These are phyloP conservation scores for Nepenthes gracilis DNA, from an alignment of 148 eudicot genomes.

Conservation along the genomic window DNA sequence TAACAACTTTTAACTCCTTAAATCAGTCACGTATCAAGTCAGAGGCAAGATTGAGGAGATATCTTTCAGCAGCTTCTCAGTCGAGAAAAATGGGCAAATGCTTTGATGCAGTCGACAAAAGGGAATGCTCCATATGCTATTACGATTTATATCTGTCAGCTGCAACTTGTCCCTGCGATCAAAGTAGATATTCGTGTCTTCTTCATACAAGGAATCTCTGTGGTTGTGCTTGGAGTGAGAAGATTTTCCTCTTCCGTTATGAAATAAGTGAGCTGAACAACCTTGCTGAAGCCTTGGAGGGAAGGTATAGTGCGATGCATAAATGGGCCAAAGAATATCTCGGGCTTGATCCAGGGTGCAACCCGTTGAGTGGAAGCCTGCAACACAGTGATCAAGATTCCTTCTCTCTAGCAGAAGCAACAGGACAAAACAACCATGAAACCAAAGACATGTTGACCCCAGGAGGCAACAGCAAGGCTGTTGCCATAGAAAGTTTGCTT, in stretches of 20 bases:
- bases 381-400: slow-evolving; percentile 3
- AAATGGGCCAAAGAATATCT: slow-evolving; percentile 38
- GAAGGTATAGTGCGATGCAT: slow-evolving; percentile 28
- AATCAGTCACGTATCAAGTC: slow-evolving; percentile 39
- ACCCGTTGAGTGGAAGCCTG: slow-evolving; percentile 1
- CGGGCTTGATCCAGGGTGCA: slow-evolving; percentile 12
- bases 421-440: neutral
- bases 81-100: slow-evolving; percentile 35
- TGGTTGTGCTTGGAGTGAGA: slow-evolving; percentile 49
- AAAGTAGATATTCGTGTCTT: slow-evolving; percentile 52
- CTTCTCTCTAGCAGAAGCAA: slow-evolving; percentile 7
- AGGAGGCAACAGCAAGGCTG: neutral
- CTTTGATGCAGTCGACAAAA: slow-evolving; percentile 26
- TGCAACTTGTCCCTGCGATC: slow-evolving; percentile 45
- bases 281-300: slow-evolving; percentile 59
- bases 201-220: slow-evolving; percentile 56
- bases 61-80: slow-evolving; percentile 35
- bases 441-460: neutral
- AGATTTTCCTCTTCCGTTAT: slow-evolving; percentile 39
- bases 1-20: slow-evolving; percentile 5
- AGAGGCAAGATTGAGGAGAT: slow-evolving; percentile 38
- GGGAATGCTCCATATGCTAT: slow-evolving; percentile 47
- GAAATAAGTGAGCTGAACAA: slow-evolving; percentile 31
- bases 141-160: slow-evolving; percentile 67
- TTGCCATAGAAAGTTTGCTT: slow-evolving; percentile 7